Conservation (phyloP, 73 alveolate species). For the Tetrahymena elliotti region DNA sequence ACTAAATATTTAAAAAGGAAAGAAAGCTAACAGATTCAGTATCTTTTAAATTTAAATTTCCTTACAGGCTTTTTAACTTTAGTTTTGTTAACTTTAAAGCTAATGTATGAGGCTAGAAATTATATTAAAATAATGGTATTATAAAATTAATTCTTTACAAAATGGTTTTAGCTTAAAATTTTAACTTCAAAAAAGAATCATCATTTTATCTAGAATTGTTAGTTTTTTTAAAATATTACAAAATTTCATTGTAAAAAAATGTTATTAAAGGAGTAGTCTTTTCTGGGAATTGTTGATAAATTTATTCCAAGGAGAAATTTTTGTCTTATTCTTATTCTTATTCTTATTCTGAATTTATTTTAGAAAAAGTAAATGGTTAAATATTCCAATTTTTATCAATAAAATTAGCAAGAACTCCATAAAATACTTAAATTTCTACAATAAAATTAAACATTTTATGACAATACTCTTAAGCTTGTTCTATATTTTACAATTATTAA, state of each 20-base stretch:
- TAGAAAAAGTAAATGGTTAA: background rate
- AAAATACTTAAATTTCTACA: background rate
- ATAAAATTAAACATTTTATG: background rate
- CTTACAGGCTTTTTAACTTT: background rate
- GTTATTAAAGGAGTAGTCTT: background rate
- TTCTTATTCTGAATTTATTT: background rate
- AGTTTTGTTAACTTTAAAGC: background rate
- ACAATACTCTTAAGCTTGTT: background rate
- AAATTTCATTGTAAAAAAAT: background rate
- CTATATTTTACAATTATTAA: background rate
- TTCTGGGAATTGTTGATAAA: background rate
- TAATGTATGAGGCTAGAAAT: background rate
- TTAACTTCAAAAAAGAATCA: background rate
- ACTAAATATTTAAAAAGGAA: background rate
- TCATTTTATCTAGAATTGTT: too few relatives aligned
- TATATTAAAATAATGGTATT: background rate
- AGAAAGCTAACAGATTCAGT: background rate
- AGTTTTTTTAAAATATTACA: background rate
- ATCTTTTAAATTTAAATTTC: background rate
- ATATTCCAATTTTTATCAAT: background rate
- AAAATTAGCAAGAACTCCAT: background rate
- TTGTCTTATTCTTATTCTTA: background rate
- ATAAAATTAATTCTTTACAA: background rate
- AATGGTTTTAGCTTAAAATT: background rate
- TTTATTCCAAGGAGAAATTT: background rate